These are phyloP conservation scores for Blakeslea trispora DNA, from an alignment of 371 early-diverging fungal species.

Conservation along the genomic window DNA sequence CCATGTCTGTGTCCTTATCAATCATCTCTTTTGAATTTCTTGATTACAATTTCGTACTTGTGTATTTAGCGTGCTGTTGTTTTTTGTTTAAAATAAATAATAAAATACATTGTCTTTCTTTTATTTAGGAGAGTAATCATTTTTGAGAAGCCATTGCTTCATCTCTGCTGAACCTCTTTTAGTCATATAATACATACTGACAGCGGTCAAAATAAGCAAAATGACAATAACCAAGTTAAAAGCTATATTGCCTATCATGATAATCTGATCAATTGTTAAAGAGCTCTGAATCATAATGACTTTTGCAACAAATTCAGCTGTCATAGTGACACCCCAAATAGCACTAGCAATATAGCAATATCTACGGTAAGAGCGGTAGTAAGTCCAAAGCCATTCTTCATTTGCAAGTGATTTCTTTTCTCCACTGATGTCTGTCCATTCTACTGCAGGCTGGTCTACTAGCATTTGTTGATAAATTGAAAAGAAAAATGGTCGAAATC, in stretches of 20 bases:
- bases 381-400: conserved; percentile 22
- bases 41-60: no score
- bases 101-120: no score
- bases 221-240: no score
- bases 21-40: no score
- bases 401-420: background rate
- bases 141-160: no score
- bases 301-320: conserved; percentile 40
- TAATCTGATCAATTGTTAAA: conserved; percentile 27
- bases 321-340: conserved; percentile 33
- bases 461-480: conserved; percentile 17
- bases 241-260: conserved; percentile 33
- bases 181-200: no score
- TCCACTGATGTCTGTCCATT: conserved; percentile 13
- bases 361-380: conserved; percentile 7
- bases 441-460: background rate
- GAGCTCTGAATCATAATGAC: conserved; percentile 36
- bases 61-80: no score
- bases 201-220: no score
- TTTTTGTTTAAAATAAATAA: no score
- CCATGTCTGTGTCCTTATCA: no score
- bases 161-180: no score
- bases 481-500: conserved; percentile 36
- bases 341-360: conserved; percentile 25
- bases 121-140: no score